phyloP scores from a whole-genome alignment of 2,329 filamentous ascomycete genomes.

The Eutypa lata region DNA sequence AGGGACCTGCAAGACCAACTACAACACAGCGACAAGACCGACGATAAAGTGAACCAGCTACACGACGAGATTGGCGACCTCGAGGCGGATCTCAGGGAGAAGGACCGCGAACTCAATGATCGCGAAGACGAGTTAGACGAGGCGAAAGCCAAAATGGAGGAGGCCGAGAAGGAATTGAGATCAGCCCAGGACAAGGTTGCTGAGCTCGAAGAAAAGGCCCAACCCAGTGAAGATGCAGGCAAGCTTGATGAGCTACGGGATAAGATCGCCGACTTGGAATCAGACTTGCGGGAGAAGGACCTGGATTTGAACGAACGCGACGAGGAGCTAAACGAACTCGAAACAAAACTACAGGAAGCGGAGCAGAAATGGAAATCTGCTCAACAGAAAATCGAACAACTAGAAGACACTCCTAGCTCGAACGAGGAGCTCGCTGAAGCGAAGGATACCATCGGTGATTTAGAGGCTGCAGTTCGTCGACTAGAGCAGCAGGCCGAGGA shows the following conservation, averaged over 20 bases:
- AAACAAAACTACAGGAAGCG: slow-evolving; percentile 43
- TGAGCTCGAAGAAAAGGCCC: slow-evolving; percentile 32
- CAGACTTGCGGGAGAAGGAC: slow-evolving; percentile 55
- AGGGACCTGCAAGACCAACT: slow-evolving; percentile 60
- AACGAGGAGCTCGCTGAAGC: slow-evolving; percentile 54
- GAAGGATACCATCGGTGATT: slow-evolving; percentile 55
- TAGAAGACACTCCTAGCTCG: slow-evolving; percentile 55
- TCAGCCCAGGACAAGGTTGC: slow-evolving; percentile 17
- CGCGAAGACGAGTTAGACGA: slow-evolving; percentile 73
- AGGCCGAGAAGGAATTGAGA: slow-evolving; percentile 41
- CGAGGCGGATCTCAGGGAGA: slow-evolving; percentile 72
- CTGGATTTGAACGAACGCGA: slow-evolving; percentile 54
- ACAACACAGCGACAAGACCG: slow-evolving; percentile 52
- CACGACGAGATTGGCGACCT: slow-evolving; percentile 73
- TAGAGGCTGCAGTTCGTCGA: slow-evolving; percentile 52
- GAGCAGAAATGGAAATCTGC: slow-evolving; percentile 58
- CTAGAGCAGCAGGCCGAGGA: slow-evolving; percentile 54
- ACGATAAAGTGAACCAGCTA: slow-evolving; percentile 62
- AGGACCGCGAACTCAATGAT: slow-evolving; percentile 69
- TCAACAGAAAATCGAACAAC: slow-evolving; percentile 46
- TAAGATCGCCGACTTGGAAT: slow-evolving; percentile 55
- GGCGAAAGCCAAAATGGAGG: slow-evolving; percentile 53
- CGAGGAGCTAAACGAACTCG: slow-evolving; percentile 49
- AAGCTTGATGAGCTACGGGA: slow-evolving; percentile 36
- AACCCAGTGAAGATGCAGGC: slow-evolving; percentile 38